Base-by-base conservation (phyloP, 805 yeast species). In the Torulaspora delbrueckii region DNA sequence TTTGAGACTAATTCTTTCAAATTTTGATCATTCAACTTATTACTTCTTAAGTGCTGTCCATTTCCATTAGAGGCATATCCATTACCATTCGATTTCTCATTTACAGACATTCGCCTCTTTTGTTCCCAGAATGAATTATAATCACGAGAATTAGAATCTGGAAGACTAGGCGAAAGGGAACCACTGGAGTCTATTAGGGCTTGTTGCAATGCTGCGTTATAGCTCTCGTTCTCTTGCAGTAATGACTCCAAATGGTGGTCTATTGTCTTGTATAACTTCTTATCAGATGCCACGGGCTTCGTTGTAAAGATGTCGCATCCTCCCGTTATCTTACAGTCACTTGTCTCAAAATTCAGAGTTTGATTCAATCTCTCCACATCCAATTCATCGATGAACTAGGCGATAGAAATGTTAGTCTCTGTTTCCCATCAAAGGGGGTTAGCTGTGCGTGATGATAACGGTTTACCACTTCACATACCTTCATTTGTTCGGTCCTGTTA, bases 281-380 rank as follows among this genome's bases (percentile, higher is more conserved):
- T 77, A 66, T 93, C 99, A 1, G 91, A 76, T 1, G 93, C 87
- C 19, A 90, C 87, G 1, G 96, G 89, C 59, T 91, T 93, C 1
- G 99, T 93, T 1, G 98, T 86, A 60, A 88, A 93, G 40, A 93
- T 75, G 61, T 93, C 99, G 62, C 96, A 83, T 22, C 95, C 89
- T 9, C 97, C 98, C 45, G 78, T 77, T 32, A 93, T 80, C 55
- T 76, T 82, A 58, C 85, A 79, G 55, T 85, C 95, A 1, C 78
- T 73, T 3, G 89, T 81, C 52, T 82, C 86, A 54, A 87, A 88
- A 53, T 82, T 81, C 45, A 93, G 77, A 44, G 87, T 85, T 59
- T 89, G 95, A 60, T 89, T 89, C 31, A 93, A 84, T 55, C 84
- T 75, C 65, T 89, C 97, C n/a, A 93, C 81, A 58, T 90, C 96